phyloP scores from a whole-genome alignment of 345 rosid species.

The Eucalyptus coolabah region DNA sequence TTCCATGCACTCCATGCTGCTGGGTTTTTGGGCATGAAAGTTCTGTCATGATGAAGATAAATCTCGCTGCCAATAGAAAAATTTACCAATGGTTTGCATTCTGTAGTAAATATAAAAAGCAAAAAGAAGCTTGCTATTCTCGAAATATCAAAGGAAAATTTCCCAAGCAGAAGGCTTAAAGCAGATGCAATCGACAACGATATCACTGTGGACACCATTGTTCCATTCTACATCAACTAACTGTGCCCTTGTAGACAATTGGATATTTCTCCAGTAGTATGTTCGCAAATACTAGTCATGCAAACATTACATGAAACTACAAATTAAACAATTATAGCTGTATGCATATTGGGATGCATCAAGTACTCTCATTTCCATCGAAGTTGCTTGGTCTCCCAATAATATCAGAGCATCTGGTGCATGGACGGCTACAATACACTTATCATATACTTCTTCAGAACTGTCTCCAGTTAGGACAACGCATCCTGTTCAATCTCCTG shows the following conservation, averaged over 20 bases:
- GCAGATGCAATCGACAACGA: background rate
- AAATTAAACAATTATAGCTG: conserved; percentile 24
- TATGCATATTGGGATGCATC: conserved; percentile 80
- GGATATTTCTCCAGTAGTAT: too few relatives aligned
- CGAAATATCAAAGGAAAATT: background rate
- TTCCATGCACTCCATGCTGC: conserved; percentile 97
- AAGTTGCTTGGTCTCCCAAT: conserved; percentile 57
- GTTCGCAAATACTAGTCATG: background rate
- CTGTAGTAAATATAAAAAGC: background rate
- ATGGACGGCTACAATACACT: conserved; percentile 56
- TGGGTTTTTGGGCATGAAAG: conserved; percentile 62
- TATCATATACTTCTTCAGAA: conserved; percentile 21
- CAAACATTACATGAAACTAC: background rate
- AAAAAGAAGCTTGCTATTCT: background rate
- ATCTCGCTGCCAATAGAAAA: conserved; percentile 44
- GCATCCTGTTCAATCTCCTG: conserved; percentile 20
- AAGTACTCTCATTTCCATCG: conserved; percentile 56
- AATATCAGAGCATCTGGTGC: conserved; percentile 70
- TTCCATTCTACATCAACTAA: background rate
- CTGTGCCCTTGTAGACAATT: background rate
- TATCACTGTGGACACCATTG: background rate
- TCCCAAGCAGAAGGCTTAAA: background rate
- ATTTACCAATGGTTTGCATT: background rate
- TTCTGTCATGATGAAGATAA: conserved; percentile 68
- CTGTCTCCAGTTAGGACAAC: conserved; percentile 35